These are phyloP conservation scores for Pyricularia pennisetigena DNA, from an alignment of 2,329 filamentous ascomycete genomes.

Conservation along the genomic window DNA sequence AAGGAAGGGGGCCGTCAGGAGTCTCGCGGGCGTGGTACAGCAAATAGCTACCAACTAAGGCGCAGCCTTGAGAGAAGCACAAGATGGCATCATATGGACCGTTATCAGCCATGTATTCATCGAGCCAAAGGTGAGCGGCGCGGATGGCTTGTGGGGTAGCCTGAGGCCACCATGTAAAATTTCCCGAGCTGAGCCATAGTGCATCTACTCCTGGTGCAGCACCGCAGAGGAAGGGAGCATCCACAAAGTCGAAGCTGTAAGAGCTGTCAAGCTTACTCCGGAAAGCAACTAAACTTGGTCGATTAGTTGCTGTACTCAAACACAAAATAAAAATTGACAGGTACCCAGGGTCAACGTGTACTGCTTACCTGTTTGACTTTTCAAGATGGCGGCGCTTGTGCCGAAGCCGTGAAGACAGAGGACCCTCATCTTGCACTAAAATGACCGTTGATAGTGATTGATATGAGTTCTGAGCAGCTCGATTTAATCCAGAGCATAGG, in stretches of 20 bases:
- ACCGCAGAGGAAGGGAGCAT: slow-evolving; percentile 20
- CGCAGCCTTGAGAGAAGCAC: slow-evolving; percentile 28
- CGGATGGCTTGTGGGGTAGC: slow-evolving; percentile 20
- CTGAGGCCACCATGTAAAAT: slow-evolving; percentile 20
- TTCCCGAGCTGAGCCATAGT: slow-evolving; percentile 17
- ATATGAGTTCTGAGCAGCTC: neutral
- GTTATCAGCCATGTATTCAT: slow-evolving; percentile 19
- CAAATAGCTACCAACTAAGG: slow-evolving; percentile 27
- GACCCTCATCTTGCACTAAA: slow-evolving; percentile 16
- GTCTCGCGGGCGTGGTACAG: slow-evolving; percentile 25
- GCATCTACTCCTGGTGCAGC: slow-evolving; percentile 22
- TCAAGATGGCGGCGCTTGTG: slow-evolving; percentile 25
- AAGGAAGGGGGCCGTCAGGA: slow-evolving; percentile 19
- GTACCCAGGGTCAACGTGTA: neutral
- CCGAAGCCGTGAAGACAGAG: slow-evolving; percentile 27
- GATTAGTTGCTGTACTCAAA: neutral
- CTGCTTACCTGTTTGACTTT: slow-evolving; percentile 23
- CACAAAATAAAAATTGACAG: neutral
- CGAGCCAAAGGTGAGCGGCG: slow-evolving; percentile 24
- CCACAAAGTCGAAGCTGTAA: slow-evolving; percentile 23
- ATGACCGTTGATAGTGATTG: neutral
- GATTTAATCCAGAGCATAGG: neutral
- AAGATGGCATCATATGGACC: slow-evolving; percentile 25
- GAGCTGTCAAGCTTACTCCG: slow-evolving; percentile 20
- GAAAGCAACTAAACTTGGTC: slow-evolving; percentile 18